phyloP scores from a whole-genome alignment of 352 stramenopile species.

The Globisporangium acanthophoron region DNA sequence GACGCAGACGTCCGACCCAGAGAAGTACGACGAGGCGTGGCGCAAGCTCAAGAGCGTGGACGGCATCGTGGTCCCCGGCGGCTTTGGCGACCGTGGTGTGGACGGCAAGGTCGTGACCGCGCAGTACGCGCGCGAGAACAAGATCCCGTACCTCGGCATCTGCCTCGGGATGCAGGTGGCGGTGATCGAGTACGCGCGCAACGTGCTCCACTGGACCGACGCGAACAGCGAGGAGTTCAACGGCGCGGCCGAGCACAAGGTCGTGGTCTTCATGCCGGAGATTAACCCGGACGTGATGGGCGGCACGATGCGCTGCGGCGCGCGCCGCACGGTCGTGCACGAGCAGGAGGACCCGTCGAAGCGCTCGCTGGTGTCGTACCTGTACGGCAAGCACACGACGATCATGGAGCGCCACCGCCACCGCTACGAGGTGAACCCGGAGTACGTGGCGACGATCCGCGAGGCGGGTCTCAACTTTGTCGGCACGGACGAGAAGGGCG shows the following conservation, averaged over 20 bases:
- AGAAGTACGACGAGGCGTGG: slow-evolving; percentile 87
- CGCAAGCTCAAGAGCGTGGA: slow-evolving; percentile 89
- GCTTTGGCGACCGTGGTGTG: slow-evolving; percentile 97
- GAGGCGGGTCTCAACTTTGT: slow-evolving; percentile 95
- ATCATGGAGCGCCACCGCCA: slow-evolving; percentile 98
- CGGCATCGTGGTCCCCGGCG: slow-evolving; percentile 96
- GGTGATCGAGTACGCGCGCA: slow-evolving; percentile 97
- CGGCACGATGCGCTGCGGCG: slow-evolving; percentile 99
- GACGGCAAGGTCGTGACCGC: slow-evolving; percentile 97
- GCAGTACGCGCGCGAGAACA: slow-evolving; percentile 94
- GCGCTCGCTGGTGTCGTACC: slow-evolving; percentile 84
- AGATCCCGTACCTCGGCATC: slow-evolving; percentile 96
- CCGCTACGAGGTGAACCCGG: slow-evolving; percentile 99
- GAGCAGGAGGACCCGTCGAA: slow-evolving; percentile 74
- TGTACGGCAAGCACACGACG: slow-evolving; percentile 85
- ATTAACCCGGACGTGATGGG: slow-evolving; percentile 98
- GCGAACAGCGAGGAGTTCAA: slow-evolving; percentile 97
- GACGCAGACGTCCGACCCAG: slow-evolving; percentile 61
- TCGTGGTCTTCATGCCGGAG: slow-evolving; percentile 99
- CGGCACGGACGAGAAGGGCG: slow-evolving; percentile 94
- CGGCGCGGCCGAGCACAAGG: slow-evolving; percentile 80
- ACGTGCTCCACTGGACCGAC: slow-evolving; percentile 89
- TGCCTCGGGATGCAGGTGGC: slow-evolving; percentile 95
- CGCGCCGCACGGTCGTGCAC: slow-evolving; percentile 92
- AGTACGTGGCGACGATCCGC: slow-evolving; percentile 89